A percentile compares a stretch with the other conserved stretches of the same genome.
Evolutionary conservation across 2,329 filamentous ascomycete genomes (phyloP).

Genomic region (Hypoxylon sp.): DNA sequence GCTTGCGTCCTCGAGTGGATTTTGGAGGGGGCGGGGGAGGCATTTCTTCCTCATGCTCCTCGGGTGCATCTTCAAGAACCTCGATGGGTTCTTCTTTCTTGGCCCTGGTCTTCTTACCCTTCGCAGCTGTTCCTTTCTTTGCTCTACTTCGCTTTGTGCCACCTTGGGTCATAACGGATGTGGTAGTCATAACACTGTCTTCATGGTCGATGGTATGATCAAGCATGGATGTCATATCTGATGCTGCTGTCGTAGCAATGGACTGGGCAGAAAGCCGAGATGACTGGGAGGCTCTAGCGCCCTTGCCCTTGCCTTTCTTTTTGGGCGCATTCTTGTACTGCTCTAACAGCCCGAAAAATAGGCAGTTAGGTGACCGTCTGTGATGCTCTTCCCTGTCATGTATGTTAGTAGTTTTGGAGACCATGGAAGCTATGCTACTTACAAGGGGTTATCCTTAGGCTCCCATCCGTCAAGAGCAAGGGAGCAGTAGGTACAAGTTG

Average conservation of each 20-base stretch:
- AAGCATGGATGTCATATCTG: slow-evolving; percentile 58
- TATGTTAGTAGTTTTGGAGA: slow-evolving; percentile 15
- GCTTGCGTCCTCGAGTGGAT: slow-evolving; percentile 65
- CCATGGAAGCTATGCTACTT: slow-evolving; percentile 47
- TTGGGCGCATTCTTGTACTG: slow-evolving; percentile 63
- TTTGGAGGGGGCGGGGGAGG: slow-evolving; percentile 51
- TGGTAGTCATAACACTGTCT: slow-evolving; percentile 67
- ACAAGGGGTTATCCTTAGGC: slow-evolving; percentile 87
- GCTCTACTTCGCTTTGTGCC: slow-evolving; percentile 59
- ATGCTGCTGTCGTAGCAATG: slow-evolving; percentile 56
- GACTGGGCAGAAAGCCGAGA: slow-evolving; percentile 72
- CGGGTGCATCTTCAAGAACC: slow-evolving; percentile 51
- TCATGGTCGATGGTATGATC: slow-evolving; percentile 61
- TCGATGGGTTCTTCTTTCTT: slow-evolving; percentile 66
- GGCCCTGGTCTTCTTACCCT: slow-evolving; percentile 55
- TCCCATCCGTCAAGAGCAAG: slow-evolving; percentile 95
- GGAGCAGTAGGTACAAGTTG: slow-evolving; percentile 90
- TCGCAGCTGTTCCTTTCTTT: slow-evolving; percentile 63
- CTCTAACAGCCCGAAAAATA: slow-evolving; percentile 78
- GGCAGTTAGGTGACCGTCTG: slow-evolving; percentile 78
- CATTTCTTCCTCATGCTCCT: slow-evolving; percentile 43
- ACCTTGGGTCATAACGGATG: slow-evolving; percentile 66
- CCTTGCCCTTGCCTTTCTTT: slow-evolving; percentile 62
- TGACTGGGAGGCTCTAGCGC: slow-evolving; percentile 70
- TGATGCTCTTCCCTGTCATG: slow-evolving; percentile 80